phyloP scores from a whole-genome alignment of 169 alveolate species.

The Babesia ovata region DNA sequence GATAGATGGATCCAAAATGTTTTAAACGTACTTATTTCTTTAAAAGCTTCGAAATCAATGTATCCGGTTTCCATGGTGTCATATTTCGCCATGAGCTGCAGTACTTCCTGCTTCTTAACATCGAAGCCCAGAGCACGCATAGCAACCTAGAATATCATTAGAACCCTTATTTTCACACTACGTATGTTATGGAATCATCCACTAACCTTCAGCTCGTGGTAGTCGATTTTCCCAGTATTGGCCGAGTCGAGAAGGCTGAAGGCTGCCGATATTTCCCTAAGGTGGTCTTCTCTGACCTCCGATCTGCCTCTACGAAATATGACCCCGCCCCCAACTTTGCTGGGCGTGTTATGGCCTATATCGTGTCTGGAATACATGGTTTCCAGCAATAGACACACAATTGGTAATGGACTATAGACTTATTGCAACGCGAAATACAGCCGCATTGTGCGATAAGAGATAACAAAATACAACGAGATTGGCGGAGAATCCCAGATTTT shows the following conservation, averaged over 20 bases:
- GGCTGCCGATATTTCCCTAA: slow-evolving; percentile 95
- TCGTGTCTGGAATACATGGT: slow-evolving; percentile 48
- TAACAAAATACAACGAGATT: neutral
- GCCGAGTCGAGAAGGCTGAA: slow-evolving; percentile 97
- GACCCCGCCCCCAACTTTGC: slow-evolving; percentile 21
- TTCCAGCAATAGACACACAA: slow-evolving; percentile 2
- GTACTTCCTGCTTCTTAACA: slow-evolving; percentile 93
- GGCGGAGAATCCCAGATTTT: too few species aligned
- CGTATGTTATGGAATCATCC: neutral
- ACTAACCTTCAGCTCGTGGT: slow-evolving; percentile 94
- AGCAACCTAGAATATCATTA: slow-evolving; percentile 87
- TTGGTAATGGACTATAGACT: neutral
- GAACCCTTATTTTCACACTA: neutral
- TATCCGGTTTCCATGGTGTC: slow-evolving; percentile 85
- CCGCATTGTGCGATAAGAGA: neutral
- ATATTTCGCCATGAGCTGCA: slow-evolving; percentile 84
- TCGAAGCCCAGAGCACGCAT: slow-evolving; percentile 98
- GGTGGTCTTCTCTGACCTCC: slow-evolving; percentile 74
- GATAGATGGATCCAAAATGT: neutral
- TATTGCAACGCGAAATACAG: neutral
- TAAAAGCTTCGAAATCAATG: slow-evolving; percentile 81
- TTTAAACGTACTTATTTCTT: slow-evolving; percentile 74
- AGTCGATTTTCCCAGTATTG: slow-evolving; percentile 94
- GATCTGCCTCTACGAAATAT: slow-evolving; percentile 63
- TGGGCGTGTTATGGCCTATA: slow-evolving; percentile 21